Evolutionary conservation across 176 grass and related monocot species (phyloP).

Genomic region (Avena eriantha): DNA sequence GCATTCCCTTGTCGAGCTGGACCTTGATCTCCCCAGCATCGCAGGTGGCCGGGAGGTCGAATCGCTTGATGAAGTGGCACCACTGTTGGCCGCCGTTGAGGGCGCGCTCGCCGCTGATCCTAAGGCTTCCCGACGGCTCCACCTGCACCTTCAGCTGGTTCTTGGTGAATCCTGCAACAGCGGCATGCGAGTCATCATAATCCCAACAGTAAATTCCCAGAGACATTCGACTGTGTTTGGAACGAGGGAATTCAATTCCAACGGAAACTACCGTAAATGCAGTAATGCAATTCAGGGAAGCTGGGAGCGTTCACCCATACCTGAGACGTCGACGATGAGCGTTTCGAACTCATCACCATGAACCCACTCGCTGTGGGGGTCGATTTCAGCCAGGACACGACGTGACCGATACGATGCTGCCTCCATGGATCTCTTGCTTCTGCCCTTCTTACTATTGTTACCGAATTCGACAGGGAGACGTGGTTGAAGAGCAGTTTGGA

Average conservation of each 20-base stretch:
- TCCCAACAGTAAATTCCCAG: not conserved
- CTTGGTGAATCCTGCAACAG: slow-evolving; percentile 63
- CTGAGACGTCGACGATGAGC: slow-evolving; percentile 57
- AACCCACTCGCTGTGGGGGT: slow-evolving; percentile 66
- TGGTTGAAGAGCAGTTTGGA: not conserved
- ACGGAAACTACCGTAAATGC: not conserved
- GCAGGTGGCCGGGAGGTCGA: slow-evolving; percentile 47
- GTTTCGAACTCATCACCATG: slow-evolving; percentile 51
- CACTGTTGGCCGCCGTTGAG: slow-evolving; percentile 42
- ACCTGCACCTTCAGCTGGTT: slow-evolving; percentile 73
- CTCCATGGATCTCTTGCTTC: slow-evolving; percentile 45
- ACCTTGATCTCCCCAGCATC: slow-evolving; percentile 54
- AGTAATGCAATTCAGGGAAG: too few species aligned
- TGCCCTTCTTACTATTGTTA: not conserved
- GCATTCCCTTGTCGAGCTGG: slow-evolving; percentile 55
- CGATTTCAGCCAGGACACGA: slow-evolving; percentile 44
- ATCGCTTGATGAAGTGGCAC: slow-evolving; percentile 58
- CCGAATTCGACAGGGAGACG: too few species aligned
- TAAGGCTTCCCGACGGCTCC: slow-evolving; percentile 47
- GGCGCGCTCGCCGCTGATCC: slow-evolving; percentile 61
- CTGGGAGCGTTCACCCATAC: not conserved
- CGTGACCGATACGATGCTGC: slow-evolving; percentile 12
- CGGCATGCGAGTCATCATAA: not conserved
- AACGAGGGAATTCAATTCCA: not conserved
- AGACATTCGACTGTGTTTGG: not conserved